Conservation (phyloP, 2,329 filamentous ascomycete species). For the Ophiocordyceps australis region DNA sequence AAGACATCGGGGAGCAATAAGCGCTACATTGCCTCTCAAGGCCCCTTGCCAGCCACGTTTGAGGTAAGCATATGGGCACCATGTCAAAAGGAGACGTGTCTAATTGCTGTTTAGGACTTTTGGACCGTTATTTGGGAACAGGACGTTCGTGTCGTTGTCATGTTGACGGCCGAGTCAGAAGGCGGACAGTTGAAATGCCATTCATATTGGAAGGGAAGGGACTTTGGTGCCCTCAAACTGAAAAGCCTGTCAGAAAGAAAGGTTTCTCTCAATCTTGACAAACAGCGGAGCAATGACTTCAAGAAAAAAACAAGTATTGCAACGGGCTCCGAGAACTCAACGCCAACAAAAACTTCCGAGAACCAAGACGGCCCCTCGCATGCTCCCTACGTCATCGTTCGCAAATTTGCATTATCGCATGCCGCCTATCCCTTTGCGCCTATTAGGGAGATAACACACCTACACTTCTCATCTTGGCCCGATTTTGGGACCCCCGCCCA, state of each 20-base stretch:
- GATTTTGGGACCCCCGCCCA: constrained; percentile 90
- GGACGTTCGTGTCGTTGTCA: constrained; percentile 85
- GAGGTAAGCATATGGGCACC: no score
- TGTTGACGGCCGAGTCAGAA: constrained; percentile 88
- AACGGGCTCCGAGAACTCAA: constrained; percentile 14
- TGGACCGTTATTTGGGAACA: constrained; percentile 98
- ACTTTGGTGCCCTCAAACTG: constrained; percentile 62
- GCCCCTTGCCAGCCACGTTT: constrained; percentile 81
- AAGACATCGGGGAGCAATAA: constrained; percentile 70
- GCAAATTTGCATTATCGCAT: constrained; percentile 75
- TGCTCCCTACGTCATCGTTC: constrained; percentile 59
- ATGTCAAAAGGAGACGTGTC: no score
- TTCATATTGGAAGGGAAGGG: constrained; percentile 69
- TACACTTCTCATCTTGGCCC: constrained; percentile 93
- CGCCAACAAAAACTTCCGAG: constrained; percentile 9
- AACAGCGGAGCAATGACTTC: no score
- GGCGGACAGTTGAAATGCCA: constrained; percentile 91
- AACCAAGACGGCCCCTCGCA: constrained; percentile 25
- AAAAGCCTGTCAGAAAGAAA: constrained; percentile 67
- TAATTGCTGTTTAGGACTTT: no score
- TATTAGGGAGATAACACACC: constrained; percentile 80
- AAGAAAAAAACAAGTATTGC: no score
- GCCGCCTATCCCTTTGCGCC: constrained; percentile 61
- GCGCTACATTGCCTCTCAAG: constrained; percentile 89
- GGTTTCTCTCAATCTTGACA: constrained; percentile 55